phyloP scores from a whole-genome alignment of 2,329 filamentous ascomycete genomes.

The Beauveria caledonica region DNA sequence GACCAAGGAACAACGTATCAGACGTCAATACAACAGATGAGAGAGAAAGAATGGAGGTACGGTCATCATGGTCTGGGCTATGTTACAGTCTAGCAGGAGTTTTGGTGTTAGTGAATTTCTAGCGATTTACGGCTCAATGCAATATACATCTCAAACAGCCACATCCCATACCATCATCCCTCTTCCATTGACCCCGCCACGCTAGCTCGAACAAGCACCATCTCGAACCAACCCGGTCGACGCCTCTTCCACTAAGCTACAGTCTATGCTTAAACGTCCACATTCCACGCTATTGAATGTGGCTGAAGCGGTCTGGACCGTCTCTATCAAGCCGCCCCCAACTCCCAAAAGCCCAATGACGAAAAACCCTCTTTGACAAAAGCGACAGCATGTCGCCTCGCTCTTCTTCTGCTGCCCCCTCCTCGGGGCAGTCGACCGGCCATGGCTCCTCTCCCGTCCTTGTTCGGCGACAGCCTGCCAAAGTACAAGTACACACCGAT shows the following conservation, averaged over 20 bases:
- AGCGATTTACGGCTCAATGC: constrained; percentile 1
- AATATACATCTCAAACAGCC: neutral
- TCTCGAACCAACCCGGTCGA: neutral
- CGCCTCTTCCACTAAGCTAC: neutral
- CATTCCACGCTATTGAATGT: constrained; percentile 4
- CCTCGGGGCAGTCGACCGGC: neutral
- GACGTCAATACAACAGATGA: neutral
- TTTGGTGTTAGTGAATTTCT: constrained; percentile 6
- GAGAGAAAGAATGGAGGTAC: neutral
- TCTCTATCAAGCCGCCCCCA: neutral
- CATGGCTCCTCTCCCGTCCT: neutral
- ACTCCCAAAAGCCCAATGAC: too few relatives aligned
- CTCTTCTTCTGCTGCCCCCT: neutral
- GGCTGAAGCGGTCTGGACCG: neutral
- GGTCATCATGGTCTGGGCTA: neutral
- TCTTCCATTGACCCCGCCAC: neutral
- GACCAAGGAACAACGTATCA: neutral
- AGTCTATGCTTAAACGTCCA: neutral
- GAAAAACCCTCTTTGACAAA: too few relatives aligned
- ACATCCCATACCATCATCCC: too few relatives aligned
- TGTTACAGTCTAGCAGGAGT: constrained; percentile 3
- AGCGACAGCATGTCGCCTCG: neutral
- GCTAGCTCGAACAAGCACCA: neutral
- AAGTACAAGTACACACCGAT: constrained; percentile 12
- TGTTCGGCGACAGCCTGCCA: neutral